Evolutionary conservation across 2,329 filamentous ascomycete species (phyloP).

Genomic region (Beauveria bassiana): DNA sequence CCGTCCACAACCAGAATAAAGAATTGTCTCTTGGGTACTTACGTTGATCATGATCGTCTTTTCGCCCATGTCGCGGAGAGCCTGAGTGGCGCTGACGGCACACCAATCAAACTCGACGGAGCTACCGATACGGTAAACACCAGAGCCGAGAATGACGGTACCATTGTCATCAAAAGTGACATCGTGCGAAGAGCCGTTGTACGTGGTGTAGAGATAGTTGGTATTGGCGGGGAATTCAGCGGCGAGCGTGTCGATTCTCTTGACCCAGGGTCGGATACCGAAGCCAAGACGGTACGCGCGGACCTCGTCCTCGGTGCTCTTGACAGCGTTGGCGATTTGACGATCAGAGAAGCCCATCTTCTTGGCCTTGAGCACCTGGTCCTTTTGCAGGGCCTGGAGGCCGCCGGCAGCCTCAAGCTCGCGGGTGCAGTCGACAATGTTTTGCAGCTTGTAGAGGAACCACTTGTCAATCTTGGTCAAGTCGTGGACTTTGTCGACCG

Average conservation of each 20-base stretch:
- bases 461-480: constrained; percentile 98
- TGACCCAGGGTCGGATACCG: constrained; percentile 89
- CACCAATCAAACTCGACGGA: constrained; percentile 99
- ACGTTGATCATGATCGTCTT: constrained; percentile 97
- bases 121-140: constrained; percentile 95
- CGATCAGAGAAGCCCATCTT: constrained; percentile 96
- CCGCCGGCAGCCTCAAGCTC: constrained; percentile 80
- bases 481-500: constrained; percentile 84
- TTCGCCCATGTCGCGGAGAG: constrained; percentile 78
- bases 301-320: constrained; percentile 81
- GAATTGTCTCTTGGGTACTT: constrained; percentile 24
- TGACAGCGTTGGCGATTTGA: constrained; percentile 83
- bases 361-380: constrained; percentile 85
- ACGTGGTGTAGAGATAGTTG: constrained; percentile 96
- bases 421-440: constrained; percentile 84
- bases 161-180: constrained; percentile 91
- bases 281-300: constrained; percentile 78
- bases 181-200: constrained; percentile 92
- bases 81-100: constrained; percentile 80
- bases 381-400: constrained; percentile 78
- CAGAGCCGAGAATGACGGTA: constrained; percentile 80
- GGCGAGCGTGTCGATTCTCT: constrained; percentile 96
- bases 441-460: constrained; percentile 98
- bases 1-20: no score
- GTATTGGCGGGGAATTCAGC: constrained; percentile 93